Evolutionary conservation across 306 rosid species (phyloP).

Genomic region (Cucumis hystrix): DNA sequence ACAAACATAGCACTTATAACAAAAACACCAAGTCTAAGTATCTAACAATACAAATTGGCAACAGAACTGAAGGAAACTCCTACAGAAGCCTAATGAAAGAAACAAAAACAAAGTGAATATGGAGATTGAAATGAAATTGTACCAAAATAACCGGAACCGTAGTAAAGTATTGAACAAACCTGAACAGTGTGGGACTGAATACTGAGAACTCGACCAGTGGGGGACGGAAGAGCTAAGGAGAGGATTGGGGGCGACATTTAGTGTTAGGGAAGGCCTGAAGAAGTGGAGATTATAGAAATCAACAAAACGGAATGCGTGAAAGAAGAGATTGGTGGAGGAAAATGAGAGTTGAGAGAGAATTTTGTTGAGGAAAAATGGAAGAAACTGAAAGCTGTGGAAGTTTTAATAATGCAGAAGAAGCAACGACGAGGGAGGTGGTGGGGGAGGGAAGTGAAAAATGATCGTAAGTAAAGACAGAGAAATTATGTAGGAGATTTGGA

Average conservation of each 20-base stretch:
- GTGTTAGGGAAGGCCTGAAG: constrained; percentile 4
- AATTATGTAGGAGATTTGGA: neutral
- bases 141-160: neutral
- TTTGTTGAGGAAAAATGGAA: neutral
- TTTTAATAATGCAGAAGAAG: neutral
- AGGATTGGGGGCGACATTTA: constrained; percentile 64
- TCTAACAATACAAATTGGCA: neutral
- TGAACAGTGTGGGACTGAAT: constrained; percentile 78
- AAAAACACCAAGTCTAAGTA: neutral
- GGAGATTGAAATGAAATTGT: neutral
- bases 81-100: neutral
- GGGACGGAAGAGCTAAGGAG: constrained; percentile 54
- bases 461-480: neutral
- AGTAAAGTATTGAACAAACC: constrained; percentile 22
- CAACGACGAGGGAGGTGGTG: neutral
- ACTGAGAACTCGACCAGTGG: constrained; percentile 68
- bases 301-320: neutral
- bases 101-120: neutral
- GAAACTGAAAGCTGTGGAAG: neutral
- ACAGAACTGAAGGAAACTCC: neutral
- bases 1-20: neutral
- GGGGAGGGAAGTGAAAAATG: neutral
- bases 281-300: constrained; percentile 9
- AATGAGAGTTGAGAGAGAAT: neutral
- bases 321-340: neutral